phyloP scores from a whole-genome alignment of 257 asterid species.

The Solanum bulbocastanum region DNA sequence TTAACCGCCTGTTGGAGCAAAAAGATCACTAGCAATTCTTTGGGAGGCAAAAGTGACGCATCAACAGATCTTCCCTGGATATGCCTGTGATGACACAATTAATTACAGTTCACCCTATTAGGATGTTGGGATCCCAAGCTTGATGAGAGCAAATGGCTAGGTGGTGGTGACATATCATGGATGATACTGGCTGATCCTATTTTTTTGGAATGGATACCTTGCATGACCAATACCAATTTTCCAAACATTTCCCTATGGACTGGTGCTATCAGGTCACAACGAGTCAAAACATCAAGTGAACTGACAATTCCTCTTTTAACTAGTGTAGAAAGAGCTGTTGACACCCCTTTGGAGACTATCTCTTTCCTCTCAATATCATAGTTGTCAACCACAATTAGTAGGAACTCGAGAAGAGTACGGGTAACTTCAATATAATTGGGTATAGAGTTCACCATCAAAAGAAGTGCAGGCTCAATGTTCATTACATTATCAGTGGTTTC shows the following conservation, averaged over 20 bases:
- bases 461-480: conserved; percentile 65
- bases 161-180: neutral
- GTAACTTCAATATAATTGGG: conserved; percentile 59
- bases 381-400: conserved; percentile 49
- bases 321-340: conserved; percentile 41
- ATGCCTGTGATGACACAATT: neutral
- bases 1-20: neutral
- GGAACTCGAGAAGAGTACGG: conserved; percentile 64
- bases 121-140: neutral
- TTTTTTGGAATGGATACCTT: neutral
- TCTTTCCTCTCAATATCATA: conserved; percentile 69
- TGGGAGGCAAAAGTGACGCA: neutral
- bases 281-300: conserved; percentile 48
- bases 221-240: conserved; percentile 22
- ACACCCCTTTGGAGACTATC: conserved; percentile 33
- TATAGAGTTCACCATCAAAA: conserved; percentile 63
- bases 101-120: neutral
- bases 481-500: conserved; percentile 54
- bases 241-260: conserved; percentile 46
- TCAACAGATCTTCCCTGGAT: neutral
- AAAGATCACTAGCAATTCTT: neutral
- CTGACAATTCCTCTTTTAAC: conserved; percentile 40
- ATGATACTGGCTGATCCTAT: neutral
- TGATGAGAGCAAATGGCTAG: neutral
- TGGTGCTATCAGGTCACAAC: conserved; percentile 41